These are phyloP conservation scores for Euphorbia lathyris DNA, from an alignment of 345 rosid genomes.

Conservation along the genomic window DNA sequence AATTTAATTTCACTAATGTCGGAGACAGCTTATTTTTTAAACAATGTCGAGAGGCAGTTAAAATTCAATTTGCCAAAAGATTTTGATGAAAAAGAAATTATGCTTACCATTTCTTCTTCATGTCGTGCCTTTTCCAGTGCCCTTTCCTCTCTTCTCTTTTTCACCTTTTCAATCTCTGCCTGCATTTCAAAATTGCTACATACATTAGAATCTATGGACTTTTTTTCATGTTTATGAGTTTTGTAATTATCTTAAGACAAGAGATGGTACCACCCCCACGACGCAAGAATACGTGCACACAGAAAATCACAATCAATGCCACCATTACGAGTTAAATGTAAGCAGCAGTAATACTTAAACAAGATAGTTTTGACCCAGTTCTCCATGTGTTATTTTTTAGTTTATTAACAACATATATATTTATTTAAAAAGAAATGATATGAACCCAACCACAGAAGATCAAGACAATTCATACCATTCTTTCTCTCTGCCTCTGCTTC, in stretches of 20 bases:
- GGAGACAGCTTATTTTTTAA: too few relatives aligned
- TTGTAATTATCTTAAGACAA: background rate
- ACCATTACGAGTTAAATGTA: too few relatives aligned
- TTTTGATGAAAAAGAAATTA: too few relatives aligned
- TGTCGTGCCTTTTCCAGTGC: slow-evolving; percentile 85
- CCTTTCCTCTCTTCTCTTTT: slow-evolving; percentile 97
- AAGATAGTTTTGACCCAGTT: too few relatives aligned
- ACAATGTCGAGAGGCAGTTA: background rate
- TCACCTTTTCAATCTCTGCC: slow-evolving; percentile 94
- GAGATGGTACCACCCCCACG: background rate
- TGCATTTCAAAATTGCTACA: slow-evolving; percentile 27
- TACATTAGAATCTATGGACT: background rate
- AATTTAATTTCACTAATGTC: too few relatives aligned
- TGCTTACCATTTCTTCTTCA: slow-evolving; percentile 98
- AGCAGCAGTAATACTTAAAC: background rate
- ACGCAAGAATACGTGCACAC: too few relatives aligned
- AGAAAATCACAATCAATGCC: too few relatives aligned
- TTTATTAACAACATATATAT: too few relatives aligned
- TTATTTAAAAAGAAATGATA: too few relatives aligned
- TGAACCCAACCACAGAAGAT: too few relatives aligned
- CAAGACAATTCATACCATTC: slow-evolving; percentile 55
- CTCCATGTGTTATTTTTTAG: too few relatives aligned
- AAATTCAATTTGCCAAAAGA: too few relatives aligned
- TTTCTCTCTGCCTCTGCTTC: slow-evolving; percentile 73
- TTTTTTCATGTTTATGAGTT: background rate